Conservation (phyloP, 2,329 filamentous ascomycete genomes). For the Fusarium ambrosium region DNA sequence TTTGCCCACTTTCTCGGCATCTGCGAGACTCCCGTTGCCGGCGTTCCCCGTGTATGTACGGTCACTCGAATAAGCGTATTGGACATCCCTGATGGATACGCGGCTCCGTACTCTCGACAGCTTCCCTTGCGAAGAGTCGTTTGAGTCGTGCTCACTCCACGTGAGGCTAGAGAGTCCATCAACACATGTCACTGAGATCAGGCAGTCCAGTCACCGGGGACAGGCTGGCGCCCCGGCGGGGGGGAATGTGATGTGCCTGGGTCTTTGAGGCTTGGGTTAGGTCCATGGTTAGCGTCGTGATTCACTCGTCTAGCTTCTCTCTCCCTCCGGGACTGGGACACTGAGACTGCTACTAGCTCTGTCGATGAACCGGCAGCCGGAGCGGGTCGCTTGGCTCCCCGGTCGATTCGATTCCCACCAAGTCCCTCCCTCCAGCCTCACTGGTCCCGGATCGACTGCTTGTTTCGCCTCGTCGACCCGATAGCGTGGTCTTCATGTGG, state of each 20-base stretch:
- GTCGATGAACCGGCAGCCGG: background rate
- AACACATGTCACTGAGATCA: background rate
- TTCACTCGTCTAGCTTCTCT: background rate
- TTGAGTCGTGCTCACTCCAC: background rate
- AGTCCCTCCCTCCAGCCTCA: background rate
- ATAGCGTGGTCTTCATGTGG: background rate
- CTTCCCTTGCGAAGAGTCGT: background rate
- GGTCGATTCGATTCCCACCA: background rate
- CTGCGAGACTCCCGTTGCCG: background rate
- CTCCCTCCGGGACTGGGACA: background rate
- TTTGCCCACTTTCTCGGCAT: background rate
- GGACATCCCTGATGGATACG: background rate
- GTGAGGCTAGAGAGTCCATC: background rate
- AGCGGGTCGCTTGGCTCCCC: slow-evolving; percentile 2
- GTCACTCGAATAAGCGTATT: background rate
- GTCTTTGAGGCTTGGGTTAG: background rate
- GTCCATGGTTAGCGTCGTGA: background rate
- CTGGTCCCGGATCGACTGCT: background rate
- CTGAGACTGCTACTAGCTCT: background rate
- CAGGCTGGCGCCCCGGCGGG: background rate
- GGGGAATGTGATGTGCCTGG: background rate
- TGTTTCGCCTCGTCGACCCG: background rate
- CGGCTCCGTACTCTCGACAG: background rate
- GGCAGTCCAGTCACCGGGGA: background rate
- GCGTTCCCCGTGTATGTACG: background rate